Percentiles rank a stretch among this genome's conserved stretches.
Evolutionary conservation across 1,139 yeast species (phyloP).

Genomic region (Williopsis jadinii): DNA sequence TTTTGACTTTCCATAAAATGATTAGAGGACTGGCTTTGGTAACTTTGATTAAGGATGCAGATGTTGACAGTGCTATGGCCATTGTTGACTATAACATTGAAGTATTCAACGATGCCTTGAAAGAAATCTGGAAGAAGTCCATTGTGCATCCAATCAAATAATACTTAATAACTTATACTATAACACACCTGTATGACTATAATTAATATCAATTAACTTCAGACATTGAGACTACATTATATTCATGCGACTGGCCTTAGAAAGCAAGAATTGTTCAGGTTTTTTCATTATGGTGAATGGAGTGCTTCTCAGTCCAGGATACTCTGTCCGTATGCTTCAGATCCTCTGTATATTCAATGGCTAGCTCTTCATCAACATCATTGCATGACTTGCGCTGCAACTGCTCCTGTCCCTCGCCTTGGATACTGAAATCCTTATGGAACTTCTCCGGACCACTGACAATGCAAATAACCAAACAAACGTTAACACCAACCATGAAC

Average conservation of each 20-base stretch:
- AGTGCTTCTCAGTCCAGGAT: conserved; percentile 4
- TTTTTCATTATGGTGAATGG: conserved; percentile 7
- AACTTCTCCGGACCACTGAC: conserved; percentile 44
- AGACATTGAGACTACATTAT: too few relatives aligned
- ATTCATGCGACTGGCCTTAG: too few relatives aligned
- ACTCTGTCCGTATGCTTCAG: too few relatives aligned
- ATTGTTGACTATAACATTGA: conserved; percentile 87
- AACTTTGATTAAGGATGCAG: conserved; percentile 71
- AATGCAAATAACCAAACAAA: conserved; percentile 33
- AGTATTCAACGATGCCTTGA: conserved; percentile 69
- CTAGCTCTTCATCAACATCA: too few relatives aligned
- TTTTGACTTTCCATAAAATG: conserved; percentile 83
- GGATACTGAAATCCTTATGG: conserved; percentile 22
- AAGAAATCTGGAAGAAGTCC: conserved; percentile 60
- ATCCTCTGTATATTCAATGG: too few relatives aligned
- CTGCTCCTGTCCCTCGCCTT: conserved; percentile 12
- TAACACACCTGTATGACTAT: background rate
- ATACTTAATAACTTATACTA: background rate
- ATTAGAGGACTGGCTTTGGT: conserved; percentile 88
- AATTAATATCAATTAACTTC: background rate
- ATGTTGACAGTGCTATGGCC: conserved; percentile 52
- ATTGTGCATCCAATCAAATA: conserved; percentile 3
- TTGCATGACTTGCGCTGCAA: background rate
- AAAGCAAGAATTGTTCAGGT: background rate
- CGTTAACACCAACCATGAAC: conserved; percentile 48